Evolutionary conservation across 2,329 filamentous ascomycete genomes (phyloP).

Genomic region (Beauveria pseudobassiana): DNA sequence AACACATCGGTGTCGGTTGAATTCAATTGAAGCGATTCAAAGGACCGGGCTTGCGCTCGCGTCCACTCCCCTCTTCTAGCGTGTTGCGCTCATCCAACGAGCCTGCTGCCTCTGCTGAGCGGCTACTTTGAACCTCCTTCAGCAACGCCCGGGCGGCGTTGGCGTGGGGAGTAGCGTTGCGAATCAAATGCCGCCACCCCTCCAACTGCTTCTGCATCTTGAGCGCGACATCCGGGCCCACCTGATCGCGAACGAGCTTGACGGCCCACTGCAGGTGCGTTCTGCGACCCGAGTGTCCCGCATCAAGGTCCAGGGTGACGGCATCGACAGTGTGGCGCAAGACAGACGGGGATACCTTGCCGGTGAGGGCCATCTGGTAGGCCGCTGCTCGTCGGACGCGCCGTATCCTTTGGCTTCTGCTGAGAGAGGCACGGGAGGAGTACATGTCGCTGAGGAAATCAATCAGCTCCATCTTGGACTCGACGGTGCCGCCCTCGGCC

Average conservation of each 20-base stretch:
- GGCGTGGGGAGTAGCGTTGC: not conserved
- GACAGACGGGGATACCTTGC: conserved; percentile 18
- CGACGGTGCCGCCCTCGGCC: not conserved
- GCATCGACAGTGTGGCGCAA: conserved; percentile 22
- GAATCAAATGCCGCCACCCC: conserved; percentile 20
- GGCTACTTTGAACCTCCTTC: not conserved
- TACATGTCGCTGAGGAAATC: conserved; percentile 25
- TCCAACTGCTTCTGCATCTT: conserved; percentile 14
- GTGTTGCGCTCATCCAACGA: not conserved
- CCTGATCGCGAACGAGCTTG: conserved; percentile 17
- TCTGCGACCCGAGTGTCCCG: conserved; percentile 25
- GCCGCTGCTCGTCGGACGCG: conserved; percentile 22
- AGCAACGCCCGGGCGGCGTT: not conserved
- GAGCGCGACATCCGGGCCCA: conserved; percentile 16
- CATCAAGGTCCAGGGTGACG: conserved; percentile 26
- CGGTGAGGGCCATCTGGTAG: conserved; percentile 18
- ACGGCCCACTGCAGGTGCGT: conserved; percentile 24
- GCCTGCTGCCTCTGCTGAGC: no score
- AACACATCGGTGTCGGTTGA: no score
- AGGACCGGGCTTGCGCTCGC: not conserved
- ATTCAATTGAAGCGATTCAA: not conserved
- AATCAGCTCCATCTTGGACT: conserved; percentile 22
- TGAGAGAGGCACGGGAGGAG: conserved; percentile 21
- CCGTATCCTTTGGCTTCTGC: conserved; percentile 23
- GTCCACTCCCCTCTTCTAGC: not conserved